A percentile compares a stretch with the other conserved stretches of the same genome.
phyloP scores from a whole-genome alignment of 1,139 yeast species.

The Wickerhamomyces sp. region DNA sequence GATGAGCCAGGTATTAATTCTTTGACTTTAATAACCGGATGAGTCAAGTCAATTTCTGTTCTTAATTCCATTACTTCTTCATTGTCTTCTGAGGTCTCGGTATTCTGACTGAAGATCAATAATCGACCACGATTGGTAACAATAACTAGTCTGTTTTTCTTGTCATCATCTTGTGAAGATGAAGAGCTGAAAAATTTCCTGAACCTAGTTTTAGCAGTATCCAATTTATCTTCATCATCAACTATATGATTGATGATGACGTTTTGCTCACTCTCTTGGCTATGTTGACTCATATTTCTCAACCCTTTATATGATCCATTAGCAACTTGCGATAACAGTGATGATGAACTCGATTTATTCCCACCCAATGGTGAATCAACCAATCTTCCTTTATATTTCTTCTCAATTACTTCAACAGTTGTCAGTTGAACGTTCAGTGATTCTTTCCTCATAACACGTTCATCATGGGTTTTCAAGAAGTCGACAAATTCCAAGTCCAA shows the following conservation, averaged over 20 bases:
- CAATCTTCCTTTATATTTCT: slow-evolving; percentile 49
- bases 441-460: slow-evolving; percentile 67
- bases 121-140: slow-evolving; percentile 56
- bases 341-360: slow-evolving; percentile 28
- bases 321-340: slow-evolving; percentile 51
- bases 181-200: slow-evolving; percentile 27
- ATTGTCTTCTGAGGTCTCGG: slow-evolving; percentile 5
- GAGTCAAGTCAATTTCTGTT: slow-evolving; percentile 44
- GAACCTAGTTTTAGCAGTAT: slow-evolving; percentile 20
- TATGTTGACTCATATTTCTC: slow-evolving; percentile 26
- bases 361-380: slow-evolving; percentile 53
- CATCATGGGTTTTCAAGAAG: slow-evolving; percentile 56
- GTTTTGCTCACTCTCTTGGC: slow-evolving; percentile 20
- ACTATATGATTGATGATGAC: slow-evolving; percentile 15
- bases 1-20: slow-evolving; percentile 36
- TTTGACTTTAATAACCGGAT: slow-evolving; percentile 46
- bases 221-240: slow-evolving; percentile 17
- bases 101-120: slow-evolving; percentile 37
- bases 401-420: slow-evolving; percentile 48
- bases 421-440: slow-evolving; percentile 33
- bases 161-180: slow-evolving; percentile 14
- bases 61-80: slow-evolving; percentile 35
- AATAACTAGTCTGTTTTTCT: slow-evolving; percentile 37
- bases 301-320: slow-evolving; percentile 41
- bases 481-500: slow-evolving; percentile 68